Evolutionary conservation across 2,329 filamentous ascomycete genomes (phyloP), one percentile per base, ranked within the genome.

Genomic region (Dactylellina drechsleri): DNA sequence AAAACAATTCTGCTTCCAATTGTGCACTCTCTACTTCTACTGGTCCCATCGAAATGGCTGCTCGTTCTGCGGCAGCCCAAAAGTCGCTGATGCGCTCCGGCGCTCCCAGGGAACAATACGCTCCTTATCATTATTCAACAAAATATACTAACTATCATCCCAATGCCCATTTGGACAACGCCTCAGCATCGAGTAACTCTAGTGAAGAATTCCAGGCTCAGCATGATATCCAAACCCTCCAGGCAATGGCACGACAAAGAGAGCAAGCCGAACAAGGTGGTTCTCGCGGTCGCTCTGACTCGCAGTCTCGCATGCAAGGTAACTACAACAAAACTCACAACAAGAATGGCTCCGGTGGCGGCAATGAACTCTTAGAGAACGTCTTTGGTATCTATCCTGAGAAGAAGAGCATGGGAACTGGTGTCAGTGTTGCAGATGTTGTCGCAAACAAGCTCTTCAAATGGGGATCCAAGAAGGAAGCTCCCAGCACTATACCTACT

Each of bases 341-440:
- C 8, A 76, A 71, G 56, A 64, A 41, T n/a, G 49, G 53, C 8
- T 71, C 66, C 12, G 58, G 50, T 36, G 53, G 66, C 7, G 53
- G 66, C 4, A 76, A 57, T 23, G 66, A 76, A 20, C 53, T 76
- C 26, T 56, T 76, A 15, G 72, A 76, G 18, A 66, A 71, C 23
- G 72, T 76, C 15, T 76, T 76, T 58, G 72, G 72, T 8, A 76
- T 76, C 36, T 76, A 76, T 36, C 72, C 72, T 18, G 72, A 76
- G 54, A 71, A 76, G 66, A 70, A 71, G 16, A 76, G 66, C 53
- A 76, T 76, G 72, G 72, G 72, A 26, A 70, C 53, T 12, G 72
- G 72, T 18, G 66, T 76, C 40, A 76, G 72, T 26, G 66, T 76
- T 0, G 72, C 72, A 5, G 72, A 76, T n/a, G 72, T 76, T 16